A percentile compares a stretch with the other conserved stretches of the same genome.
Evolutionary conservation across 2,329 filamentous ascomycete species (phyloP).

Genomic region (Trichoderma sp.): DNA sequence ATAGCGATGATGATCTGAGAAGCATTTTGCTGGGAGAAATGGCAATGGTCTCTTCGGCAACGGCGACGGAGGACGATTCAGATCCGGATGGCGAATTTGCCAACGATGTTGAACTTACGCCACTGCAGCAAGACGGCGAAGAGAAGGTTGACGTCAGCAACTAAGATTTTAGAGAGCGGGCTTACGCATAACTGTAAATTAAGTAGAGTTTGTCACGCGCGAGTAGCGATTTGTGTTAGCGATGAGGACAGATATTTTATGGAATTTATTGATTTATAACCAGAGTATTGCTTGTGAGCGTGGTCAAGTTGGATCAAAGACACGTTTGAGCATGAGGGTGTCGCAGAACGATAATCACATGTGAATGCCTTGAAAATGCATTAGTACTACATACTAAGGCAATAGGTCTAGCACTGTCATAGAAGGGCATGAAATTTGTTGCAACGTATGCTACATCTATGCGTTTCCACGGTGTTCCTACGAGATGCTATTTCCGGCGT

Average conservation of each 20-base stretch:
- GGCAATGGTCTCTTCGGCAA: conserved; percentile 40
- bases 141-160: conserved; percentile 29
- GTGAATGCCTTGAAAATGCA: neutral
- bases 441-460: conserved; percentile 19
- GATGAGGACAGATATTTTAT: neutral
- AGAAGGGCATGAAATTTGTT: neutral
- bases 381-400: neutral
- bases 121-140: conserved; percentile 29
- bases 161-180: neutral
- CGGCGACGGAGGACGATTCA: conserved; percentile 43
- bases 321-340: neutral
- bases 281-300: neutral
- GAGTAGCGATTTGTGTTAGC: neutral
- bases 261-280: neutral
- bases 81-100: conserved; percentile 36
- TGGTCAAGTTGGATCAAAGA: neutral
- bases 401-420: neutral
- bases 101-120: conserved; percentile 4
- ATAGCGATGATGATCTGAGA: conserved; percentile 63
- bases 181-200: neutral
- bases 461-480: conserved; percentile 7
- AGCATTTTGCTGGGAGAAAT: conserved; percentile 50
- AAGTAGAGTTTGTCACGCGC: neutral
- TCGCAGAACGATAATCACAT: neutral
- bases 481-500: conserved; percentile 16